Evolutionary conservation across 1,139 yeast genomes (phyloP).

Genomic region (Zygosaccharomyces sapae): DNA sequence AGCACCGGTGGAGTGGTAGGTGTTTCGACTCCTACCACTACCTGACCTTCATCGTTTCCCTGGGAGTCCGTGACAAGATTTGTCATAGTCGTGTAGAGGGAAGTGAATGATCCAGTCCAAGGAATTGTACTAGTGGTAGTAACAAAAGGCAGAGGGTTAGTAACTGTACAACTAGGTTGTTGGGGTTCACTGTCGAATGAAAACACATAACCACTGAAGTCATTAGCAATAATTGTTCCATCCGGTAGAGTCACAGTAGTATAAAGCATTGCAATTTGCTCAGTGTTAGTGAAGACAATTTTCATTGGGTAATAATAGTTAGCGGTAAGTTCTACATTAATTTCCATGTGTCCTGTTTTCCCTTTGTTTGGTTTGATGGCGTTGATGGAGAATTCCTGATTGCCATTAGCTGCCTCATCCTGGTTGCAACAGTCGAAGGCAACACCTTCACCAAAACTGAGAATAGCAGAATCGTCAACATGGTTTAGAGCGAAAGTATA

Average conservation of each 20-base stretch:
- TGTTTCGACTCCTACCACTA: not conserved
- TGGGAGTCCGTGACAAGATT: not conserved
- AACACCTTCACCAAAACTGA: slow-evolving; percentile 28
- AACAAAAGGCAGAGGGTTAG: not conserved
- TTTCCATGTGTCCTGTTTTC: not conserved
- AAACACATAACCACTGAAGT: slow-evolving; percentile 6
- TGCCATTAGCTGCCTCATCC: not conserved
- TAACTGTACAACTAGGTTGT: slow-evolving; percentile 5
- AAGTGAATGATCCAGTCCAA: slow-evolving; percentile 15
- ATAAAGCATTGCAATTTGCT: slow-evolving; percentile 1
- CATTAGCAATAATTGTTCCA: not conserved
- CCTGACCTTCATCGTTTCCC: not conserved
- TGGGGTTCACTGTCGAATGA: slow-evolving; percentile 3
- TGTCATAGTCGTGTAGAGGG: slow-evolving; percentile 8
- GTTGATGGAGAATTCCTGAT: slow-evolving; percentile 8
- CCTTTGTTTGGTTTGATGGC: slow-evolving; percentile 10
- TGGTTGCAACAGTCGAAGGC: slow-evolving; percentile 35
- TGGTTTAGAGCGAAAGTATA: slow-evolving; percentile 23
- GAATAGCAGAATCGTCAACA: slow-evolving; percentile 32
- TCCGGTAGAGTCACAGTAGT: slow-evolving; percentile 7
- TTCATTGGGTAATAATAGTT: slow-evolving; percentile 33
- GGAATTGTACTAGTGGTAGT: slow-evolving; percentile 5
- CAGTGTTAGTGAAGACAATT: slow-evolving; percentile 20
- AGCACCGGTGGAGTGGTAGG: not conserved
- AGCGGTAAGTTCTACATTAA: slow-evolving; percentile 7